Percentiles rank a stretch among this genome's conserved stretches.
Conservation (phyloP, 768 basidiomycete genomes). For the Dacryopinax primogenitus region DNA sequence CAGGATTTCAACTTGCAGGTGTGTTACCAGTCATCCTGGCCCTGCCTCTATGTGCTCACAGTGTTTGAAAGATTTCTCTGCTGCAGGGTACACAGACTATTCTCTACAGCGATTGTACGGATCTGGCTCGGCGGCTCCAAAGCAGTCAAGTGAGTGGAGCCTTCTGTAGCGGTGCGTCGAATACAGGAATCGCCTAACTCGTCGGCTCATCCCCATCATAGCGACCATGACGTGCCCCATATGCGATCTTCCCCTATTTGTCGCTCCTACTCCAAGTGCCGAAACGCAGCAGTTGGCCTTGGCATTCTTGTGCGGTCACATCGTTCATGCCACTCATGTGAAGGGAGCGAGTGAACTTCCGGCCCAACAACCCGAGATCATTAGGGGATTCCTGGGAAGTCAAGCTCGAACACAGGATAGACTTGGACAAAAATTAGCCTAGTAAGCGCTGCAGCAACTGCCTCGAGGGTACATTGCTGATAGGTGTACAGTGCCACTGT, state of each 20-base stretch:
- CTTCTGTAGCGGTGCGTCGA: conserved; percentile 53
- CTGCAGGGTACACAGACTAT: conserved; percentile 87
- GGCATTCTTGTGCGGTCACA: conserved; percentile 77
- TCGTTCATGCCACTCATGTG: conserved; percentile 69
- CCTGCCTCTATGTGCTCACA: not conserved
- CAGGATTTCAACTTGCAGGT: conserved; percentile 84
- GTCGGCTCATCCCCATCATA: conserved; percentile 22
- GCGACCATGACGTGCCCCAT: conserved; percentile 54
- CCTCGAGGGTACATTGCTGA: not conserved
- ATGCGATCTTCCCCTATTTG: conserved; percentile 46
- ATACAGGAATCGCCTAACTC: not conserved
- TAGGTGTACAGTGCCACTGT: conserved; percentile 46
- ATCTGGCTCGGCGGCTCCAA: conserved; percentile 55
- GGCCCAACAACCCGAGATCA: conserved; percentile 46
- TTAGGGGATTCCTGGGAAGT: conserved; percentile 35
- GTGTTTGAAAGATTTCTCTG: conserved; percentile 52
- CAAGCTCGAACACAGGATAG: conserved; percentile 32
- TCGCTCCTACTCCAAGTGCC: conserved; percentile 25
- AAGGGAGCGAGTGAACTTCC: conserved; percentile 47
- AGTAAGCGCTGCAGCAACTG: conserved; percentile 58
- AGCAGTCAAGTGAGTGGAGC: conserved; percentile 69
- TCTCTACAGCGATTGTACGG: conserved; percentile 66
- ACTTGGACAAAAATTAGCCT: conserved; percentile 58
- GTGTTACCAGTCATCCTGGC: conserved; percentile 6
- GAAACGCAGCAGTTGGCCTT: conserved; percentile 46